phyloP scores from a whole-genome alignment of 805 yeast genomes.

The Starmerella riodocensis region DNA sequence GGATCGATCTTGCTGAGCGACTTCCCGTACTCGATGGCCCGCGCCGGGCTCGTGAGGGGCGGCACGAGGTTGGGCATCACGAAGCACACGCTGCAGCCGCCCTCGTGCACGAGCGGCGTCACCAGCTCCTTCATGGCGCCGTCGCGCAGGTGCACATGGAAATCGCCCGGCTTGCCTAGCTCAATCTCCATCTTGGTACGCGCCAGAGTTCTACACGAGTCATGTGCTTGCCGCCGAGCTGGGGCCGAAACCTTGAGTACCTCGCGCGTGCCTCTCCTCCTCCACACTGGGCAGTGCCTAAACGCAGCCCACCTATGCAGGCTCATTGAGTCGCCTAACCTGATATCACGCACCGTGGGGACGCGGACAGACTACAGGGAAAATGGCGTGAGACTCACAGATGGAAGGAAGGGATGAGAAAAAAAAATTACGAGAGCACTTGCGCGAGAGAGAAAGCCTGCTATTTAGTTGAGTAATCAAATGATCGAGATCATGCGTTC shows the following conservation, averaged over 20 bases:
- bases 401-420: no score
- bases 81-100: conserved; percentile 84
- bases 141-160: conserved; percentile 93
- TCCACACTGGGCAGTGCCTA: not conserved
- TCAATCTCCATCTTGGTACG: conserved; percentile 16
- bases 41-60: conserved; percentile 67
- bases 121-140: conserved; percentile 86
- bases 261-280: not conserved
- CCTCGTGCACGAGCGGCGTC: conserved; percentile 77
- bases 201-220: not conserved
- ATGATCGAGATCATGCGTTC: no score
- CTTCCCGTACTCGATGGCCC: conserved; percentile 56
- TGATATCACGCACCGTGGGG: no score
- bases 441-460: no score
- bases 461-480: no score
- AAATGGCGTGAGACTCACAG: no score
- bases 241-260: not conserved
- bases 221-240: not conserved
- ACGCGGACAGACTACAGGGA: no score
- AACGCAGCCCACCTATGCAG: no score
- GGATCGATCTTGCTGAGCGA: conserved; percentile 57
- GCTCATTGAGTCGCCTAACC: no score
- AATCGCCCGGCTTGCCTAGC: conserved; percentile 41
- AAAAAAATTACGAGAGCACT: no score
- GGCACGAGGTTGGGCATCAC: conserved; percentile 95